Conservation (phyloP, 75 land plant species). For the Selaginella moellendorffii region DNA sequence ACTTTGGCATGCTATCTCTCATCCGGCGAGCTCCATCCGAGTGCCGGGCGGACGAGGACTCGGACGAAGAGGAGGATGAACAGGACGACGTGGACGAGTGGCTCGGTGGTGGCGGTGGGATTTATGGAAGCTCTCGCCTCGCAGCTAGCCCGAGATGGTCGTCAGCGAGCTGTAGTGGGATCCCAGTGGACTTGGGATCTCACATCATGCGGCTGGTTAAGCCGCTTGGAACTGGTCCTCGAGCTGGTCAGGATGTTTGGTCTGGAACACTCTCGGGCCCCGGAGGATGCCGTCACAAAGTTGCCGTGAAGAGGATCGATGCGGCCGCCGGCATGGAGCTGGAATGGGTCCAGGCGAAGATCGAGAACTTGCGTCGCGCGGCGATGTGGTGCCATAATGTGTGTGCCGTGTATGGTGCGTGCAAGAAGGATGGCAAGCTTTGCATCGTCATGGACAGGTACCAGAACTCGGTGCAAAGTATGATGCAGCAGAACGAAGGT, state of each 20-base stretch:
- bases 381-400: slow-evolving; percentile 93
- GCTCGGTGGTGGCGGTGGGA: no score
- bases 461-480: slow-evolving; percentile 44
- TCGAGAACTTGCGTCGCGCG: slow-evolving; percentile 45
- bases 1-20: slow-evolving; percentile 61
- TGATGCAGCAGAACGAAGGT: slow-evolving; percentile 76
- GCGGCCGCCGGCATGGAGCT: slow-evolving; percentile 41
- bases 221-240: slow-evolving; percentile 40
- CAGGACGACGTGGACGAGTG: slow-evolving; percentile 8
- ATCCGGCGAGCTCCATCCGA: slow-evolving; percentile 22
- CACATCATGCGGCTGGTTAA: slow-evolving; percentile 38
- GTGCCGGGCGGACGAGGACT: slow-evolving; percentile 33
- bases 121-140: no score
- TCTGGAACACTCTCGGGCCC: slow-evolving; percentile 33
- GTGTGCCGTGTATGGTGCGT: slow-evolving; percentile 60
- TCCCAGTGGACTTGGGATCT: slow-evolving; percentile 21
- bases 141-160: not conserved
- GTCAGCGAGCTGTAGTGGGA: slow-evolving; percentile 8
- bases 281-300: slow-evolving; percentile 25
- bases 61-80: slow-evolving; percentile 26
- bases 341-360: slow-evolving; percentile 41
- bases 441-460: slow-evolving; percentile 69
- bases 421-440: slow-evolving; percentile 43
- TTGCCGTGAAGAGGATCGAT: slow-evolving; percentile 65
- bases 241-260: slow-evolving; percentile 63